Evolutionary conservation across 257 asterid species (phyloP).

Genomic region (Solanum chilense): DNA sequence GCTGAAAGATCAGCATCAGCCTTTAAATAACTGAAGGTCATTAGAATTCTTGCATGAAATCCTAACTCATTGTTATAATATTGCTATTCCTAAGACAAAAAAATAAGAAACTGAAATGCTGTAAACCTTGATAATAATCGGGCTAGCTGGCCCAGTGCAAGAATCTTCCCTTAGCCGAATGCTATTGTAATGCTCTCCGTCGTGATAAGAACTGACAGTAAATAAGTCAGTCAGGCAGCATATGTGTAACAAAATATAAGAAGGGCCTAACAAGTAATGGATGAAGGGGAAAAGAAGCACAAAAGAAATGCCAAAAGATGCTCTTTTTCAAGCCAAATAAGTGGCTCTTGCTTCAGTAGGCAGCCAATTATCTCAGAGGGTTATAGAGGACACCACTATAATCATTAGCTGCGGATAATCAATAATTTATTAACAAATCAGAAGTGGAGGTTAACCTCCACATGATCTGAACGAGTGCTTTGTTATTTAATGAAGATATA

Average conservation of each 20-base stretch:
- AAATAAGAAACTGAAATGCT: neutral
- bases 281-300: neutral
- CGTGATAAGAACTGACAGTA: conserved; percentile 79
- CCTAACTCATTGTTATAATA: neutral
- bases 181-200: conserved; percentile 92
- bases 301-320: neutral
- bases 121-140: conserved; percentile 62
- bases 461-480: neutral
- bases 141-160: conserved; percentile 79
- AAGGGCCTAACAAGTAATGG: neutral
- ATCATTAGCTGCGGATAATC: neutral
- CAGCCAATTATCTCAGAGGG: neutral
- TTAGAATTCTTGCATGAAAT: conserved; percentile 25
- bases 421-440: neutral
- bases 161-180: conserved; percentile 73
- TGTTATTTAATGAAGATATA: neutral
- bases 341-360: neutral
- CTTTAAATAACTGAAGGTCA: conserved; percentile 40
- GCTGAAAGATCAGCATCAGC: conserved; percentile 79
- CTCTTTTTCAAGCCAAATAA: neutral
- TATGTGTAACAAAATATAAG: neutral
- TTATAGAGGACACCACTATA: neutral
- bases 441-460: neutral
- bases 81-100: neutral
- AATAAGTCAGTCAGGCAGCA: neutral